Conservation (phyloP, 371 early-diverging fungal species). For the Chytridiales sp. region DNA sequence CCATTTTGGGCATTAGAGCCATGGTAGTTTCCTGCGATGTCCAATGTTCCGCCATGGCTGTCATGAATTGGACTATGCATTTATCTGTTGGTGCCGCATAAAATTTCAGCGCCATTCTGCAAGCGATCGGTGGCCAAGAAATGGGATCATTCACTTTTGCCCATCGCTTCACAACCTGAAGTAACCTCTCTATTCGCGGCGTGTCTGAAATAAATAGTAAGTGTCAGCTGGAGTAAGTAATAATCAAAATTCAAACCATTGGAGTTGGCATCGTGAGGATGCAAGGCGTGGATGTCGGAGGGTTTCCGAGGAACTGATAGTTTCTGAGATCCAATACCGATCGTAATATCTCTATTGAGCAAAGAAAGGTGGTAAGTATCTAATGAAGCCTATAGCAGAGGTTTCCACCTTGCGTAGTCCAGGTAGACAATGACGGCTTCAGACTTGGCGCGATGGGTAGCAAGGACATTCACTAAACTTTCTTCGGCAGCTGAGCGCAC, state of each 20-base stretch:
- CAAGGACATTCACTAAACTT: not conserved
- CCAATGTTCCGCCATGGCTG: not conserved
- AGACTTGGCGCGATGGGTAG: not conserved
- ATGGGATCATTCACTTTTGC: not conserved
- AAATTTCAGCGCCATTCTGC: not conserved
- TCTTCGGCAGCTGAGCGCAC: constrained; percentile 10
- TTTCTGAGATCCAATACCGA: too few species aligned
- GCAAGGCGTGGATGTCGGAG: not conserved
- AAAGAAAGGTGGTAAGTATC: too few species aligned
- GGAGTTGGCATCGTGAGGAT: too few species aligned
- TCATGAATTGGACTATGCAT: not conserved
- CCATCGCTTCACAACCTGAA: constrained; percentile 4
- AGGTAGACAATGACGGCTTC: not conserved
- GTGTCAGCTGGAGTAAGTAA: too few species aligned
- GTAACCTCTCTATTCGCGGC: not conserved
- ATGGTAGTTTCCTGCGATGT: not conserved
- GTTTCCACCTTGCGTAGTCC: constrained; percentile 1
- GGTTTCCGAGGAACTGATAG: not conserved
- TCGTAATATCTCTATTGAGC: too few species aligned
- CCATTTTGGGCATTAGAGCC: not conserved
- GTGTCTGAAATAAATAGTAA: too few species aligned
- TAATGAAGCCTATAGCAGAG: not conserved
- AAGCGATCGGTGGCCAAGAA: constrained; percentile 1
- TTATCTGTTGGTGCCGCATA: constrained; percentile 3
- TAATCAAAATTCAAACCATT: too few species aligned